Evolutionary conservation across 805 yeast species (phyloP).

Genomic region (Deakozyma indianensis): DNA sequence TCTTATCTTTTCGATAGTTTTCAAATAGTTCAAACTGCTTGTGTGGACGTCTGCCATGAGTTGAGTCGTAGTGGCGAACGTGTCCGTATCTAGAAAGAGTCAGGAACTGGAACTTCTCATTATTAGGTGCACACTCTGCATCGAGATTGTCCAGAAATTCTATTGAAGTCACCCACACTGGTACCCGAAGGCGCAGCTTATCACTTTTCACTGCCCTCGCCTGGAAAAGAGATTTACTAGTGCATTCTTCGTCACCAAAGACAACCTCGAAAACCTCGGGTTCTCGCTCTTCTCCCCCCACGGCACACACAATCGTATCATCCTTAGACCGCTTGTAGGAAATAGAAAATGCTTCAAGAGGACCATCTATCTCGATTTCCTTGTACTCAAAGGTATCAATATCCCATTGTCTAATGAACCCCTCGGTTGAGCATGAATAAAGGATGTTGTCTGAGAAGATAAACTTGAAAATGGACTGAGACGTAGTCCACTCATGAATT

Average conservation of each 20-base stretch:
- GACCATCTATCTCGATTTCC: constrained; percentile 3
- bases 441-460: constrained; percentile 3
- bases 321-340: constrained; percentile 8
- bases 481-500: constrained; percentile 8
- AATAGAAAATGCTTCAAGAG: constrained; percentile 4
- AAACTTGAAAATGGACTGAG: constrained; percentile 3
- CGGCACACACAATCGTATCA: constrained; percentile 44
- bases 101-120: constrained; percentile 13
- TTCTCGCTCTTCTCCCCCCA: constrained; percentile 80
- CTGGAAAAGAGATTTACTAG: constrained; percentile 34
- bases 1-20: constrained; percentile 9
- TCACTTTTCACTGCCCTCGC: constrained; percentile 79
- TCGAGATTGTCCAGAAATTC: constrained; percentile 26
- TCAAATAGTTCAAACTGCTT: constrained; percentile 39
- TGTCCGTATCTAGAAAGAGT: constrained; percentile 67
- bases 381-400: constrained; percentile 13
- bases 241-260: constrained; percentile 17
- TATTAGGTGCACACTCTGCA: constrained; percentile 27
- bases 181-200: constrained; percentile 64
- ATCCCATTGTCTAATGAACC: constrained; percentile 6
- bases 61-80: constrained; percentile 57
- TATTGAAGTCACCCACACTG: constrained; percentile 60
- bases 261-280: constrained; percentile 29
- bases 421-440: background rate
- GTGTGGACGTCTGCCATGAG: constrained; percentile 54